phyloP scores from a whole-genome alignment of 2,329 filamentous ascomycete species.

The Sporothrix euskadiensis region DNA sequence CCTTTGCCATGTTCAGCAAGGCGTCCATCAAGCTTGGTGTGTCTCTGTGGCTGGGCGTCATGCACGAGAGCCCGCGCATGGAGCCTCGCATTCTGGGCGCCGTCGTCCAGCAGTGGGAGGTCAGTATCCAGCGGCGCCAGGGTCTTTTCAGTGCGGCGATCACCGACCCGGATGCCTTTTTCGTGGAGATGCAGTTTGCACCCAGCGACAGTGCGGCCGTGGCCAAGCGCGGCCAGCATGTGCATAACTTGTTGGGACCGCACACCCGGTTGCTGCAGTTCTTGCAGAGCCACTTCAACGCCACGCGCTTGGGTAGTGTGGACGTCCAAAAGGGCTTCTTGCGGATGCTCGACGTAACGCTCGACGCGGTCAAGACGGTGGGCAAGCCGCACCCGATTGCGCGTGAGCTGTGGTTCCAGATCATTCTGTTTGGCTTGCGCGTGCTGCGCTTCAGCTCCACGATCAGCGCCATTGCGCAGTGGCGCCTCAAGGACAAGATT shows the following conservation, averaged over 20 bases:
- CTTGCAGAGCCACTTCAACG: slow-evolving; percentile 91
- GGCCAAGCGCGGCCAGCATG: slow-evolving; percentile 71
- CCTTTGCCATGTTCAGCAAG: slow-evolving; percentile 90
- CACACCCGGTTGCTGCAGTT: slow-evolving; percentile 86
- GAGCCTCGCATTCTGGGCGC: slow-evolving; percentile 83
- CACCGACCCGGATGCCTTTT: slow-evolving; percentile 82
- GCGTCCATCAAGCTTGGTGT: slow-evolving; percentile 94
- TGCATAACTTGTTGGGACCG: slow-evolving; percentile 81
- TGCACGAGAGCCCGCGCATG: slow-evolving; percentile 90
- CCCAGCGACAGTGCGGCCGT: slow-evolving; percentile 80
- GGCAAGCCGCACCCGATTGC: slow-evolving; percentile 80
- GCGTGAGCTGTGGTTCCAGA: slow-evolving; percentile 86
- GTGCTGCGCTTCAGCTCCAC: slow-evolving; percentile 73
- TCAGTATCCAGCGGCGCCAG: slow-evolving; percentile 71
- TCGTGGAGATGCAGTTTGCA: slow-evolving; percentile 85
- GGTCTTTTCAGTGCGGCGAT: slow-evolving; percentile 79
- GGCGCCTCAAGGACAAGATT: slow-evolving; percentile 85
- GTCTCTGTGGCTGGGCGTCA: slow-evolving; percentile 93
- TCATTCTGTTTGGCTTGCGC: slow-evolving; percentile 78
- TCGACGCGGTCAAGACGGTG: slow-evolving; percentile 66
- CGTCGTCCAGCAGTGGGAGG: slow-evolving; percentile 88
- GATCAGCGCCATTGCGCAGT: slow-evolving; percentile 64
- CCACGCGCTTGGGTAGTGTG: slow-evolving; percentile 78
- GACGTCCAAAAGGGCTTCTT: slow-evolving; percentile 81
- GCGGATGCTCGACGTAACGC: slow-evolving; percentile 75